Evolutionary conservation across 2,329 filamentous ascomycete species (phyloP).

Genomic region (Ophiostoma sp.): DNA sequence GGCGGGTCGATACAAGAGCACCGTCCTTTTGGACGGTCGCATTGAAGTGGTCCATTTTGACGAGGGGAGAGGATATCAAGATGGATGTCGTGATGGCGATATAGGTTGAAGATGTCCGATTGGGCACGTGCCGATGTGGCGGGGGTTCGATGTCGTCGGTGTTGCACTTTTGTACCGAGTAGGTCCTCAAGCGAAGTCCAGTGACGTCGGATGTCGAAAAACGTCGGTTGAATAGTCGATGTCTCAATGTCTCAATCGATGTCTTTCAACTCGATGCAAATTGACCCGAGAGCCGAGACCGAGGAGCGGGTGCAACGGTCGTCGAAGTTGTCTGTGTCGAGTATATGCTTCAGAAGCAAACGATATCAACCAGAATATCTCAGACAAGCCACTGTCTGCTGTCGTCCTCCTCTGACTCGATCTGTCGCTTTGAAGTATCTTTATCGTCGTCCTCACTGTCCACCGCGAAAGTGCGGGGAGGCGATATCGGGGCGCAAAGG

Average conservation of each 20-base stretch:
- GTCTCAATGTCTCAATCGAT: not conserved
- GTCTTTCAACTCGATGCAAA: not conserved
- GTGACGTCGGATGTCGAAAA: not conserved
- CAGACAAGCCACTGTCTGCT: not conserved
- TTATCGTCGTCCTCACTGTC: not conserved
- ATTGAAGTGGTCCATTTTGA: slow-evolving; percentile 44
- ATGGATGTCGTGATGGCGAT: not conserved
- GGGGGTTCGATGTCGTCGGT: too few species aligned
- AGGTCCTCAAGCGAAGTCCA: not conserved
- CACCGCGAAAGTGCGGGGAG: not conserved
- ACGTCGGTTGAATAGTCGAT: not conserved
- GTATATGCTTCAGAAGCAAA: not conserved
- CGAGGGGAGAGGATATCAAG: not conserved
- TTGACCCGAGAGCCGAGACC: not conserved
- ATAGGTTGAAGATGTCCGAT: not conserved
- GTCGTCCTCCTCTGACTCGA: not conserved
- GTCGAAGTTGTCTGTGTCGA: not conserved
- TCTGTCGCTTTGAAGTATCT: not conserved
- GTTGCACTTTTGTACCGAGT: not conserved
- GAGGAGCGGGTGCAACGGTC: not conserved
- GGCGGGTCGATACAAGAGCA: slow-evolving; percentile 41
- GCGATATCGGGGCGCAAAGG: slow-evolving; percentile 1
- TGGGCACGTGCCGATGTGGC: not conserved
- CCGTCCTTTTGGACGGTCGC: slow-evolving; percentile 41
- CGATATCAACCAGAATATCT: not conserved